These are phyloP conservation scores for Hortaea werneckii DNA, from an alignment of 2,329 filamentous ascomycete genomes.

Conservation along the genomic window DNA sequence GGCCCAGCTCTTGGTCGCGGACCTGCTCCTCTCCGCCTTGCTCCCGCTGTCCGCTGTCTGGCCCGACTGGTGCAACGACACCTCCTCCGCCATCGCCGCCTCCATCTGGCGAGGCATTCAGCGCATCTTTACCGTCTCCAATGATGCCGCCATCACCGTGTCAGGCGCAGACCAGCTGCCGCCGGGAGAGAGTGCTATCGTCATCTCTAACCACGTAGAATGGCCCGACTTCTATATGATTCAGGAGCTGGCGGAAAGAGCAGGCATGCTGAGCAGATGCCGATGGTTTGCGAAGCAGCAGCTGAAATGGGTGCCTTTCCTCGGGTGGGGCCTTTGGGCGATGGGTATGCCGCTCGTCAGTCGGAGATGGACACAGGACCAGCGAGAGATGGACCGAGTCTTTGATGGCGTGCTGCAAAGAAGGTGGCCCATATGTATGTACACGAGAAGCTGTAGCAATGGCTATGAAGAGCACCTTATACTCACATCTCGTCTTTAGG, in stretches of 20 bases:
- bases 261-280: slow-evolving; percentile 51
- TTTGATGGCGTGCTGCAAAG: slow-evolving; percentile 45
- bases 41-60: slow-evolving; percentile 23
- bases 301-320: slow-evolving; percentile 48
- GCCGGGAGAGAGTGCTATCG: slow-evolving; percentile 47
- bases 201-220: slow-evolving; percentile 50
- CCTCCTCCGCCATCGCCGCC: slow-evolving; percentile 46
- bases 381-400: slow-evolving; percentile 46
- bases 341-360: slow-evolving; percentile 56
- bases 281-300: slow-evolving; percentile 54
- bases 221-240: slow-evolving; percentile 59
- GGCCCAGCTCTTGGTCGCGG: slow-evolving; percentile 42
- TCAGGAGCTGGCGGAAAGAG: slow-evolving; percentile 44
- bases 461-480: neutral
- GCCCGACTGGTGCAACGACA: slow-evolving; percentile 43
- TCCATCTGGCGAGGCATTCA: slow-evolving; percentile 50
- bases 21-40: slow-evolving; percentile 33
- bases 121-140: slow-evolving; percentile 44
- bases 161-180: slow-evolving; percentile 43
- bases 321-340: slow-evolving; percentile 55
- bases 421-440: slow-evolving; percentile 49
- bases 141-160: slow-evolving; percentile 43
- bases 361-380: slow-evolving; percentile 49
- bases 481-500: slow-evolving; percentile 30
- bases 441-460: neutral